Base-by-base conservation (phyloP, 208 protist species). In the Leishmania major region DNA sequence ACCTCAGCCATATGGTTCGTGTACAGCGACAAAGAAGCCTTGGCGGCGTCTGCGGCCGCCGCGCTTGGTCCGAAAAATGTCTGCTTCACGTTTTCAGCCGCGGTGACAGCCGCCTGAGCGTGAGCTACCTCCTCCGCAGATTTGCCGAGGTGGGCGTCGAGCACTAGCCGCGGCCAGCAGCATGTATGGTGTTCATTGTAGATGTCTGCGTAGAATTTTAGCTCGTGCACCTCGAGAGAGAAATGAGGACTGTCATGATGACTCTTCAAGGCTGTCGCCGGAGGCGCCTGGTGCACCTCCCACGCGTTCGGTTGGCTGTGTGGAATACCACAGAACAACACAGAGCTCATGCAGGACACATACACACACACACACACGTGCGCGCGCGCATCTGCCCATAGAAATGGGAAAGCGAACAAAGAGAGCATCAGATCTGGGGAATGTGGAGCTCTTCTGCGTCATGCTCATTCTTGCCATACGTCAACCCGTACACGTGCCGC, bases 91-190 rank as follows among this genome's bases (percentile, higher is more conserved):
- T 37, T n/a, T 28, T 47, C n/a, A 28, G 60, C 37, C 3, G 25
- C 15, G 28, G 11, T 13, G n/a, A 1, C 8, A 17, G 37, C 13
- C 22, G 28, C 6, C 4, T 60, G 40, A 19, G 45, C 47, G 47
- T 45, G 73, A 10, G n/a, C 17, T 0, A 80, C 49, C 22, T 76
- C 73, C 22, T 80, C 62, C 10, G 82, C 62, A 25, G 78, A 79
- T 28, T 78, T 55, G 3, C 77, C 76, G 0, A 90, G 51, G 55
- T 83, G 80, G 1, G 89, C 78, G 25, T 91, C 84, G 0, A 94
- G 77, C 51, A 94, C 82, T n/a, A 82, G 79, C 22, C 91, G 89
- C 37, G 91, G 83, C 89, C 89, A 94, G 79, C 91, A 94, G 76
- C 91, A 94, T 13, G 78, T n/a, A 45, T 88, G 81, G 75, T 94